Evolutionary conservation across 2,329 filamentous ascomycete genomes (phyloP).

Genomic region (Mycosphaerelloides madeirae): DNA sequence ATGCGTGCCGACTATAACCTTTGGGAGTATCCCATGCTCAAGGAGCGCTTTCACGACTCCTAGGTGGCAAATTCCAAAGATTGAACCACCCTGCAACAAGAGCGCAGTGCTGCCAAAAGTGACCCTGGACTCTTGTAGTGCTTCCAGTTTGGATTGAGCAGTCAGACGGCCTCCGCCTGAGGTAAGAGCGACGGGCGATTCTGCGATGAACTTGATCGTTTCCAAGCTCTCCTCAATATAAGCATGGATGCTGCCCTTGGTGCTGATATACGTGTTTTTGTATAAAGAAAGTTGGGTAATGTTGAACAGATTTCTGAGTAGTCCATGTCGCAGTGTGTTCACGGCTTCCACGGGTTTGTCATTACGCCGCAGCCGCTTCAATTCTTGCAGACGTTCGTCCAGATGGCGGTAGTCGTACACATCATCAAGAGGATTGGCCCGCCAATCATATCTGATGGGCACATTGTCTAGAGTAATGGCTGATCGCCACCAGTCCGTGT

Average conservation of each 20-base stretch:
- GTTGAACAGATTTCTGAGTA: slow-evolving; percentile 79
- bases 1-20: slow-evolving; percentile 86
- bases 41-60: slow-evolving; percentile 79
- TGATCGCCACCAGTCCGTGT: slow-evolving; percentile 15
- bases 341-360: slow-evolving; percentile 55
- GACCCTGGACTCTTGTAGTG: slow-evolving; percentile 83
- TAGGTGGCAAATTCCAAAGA: slow-evolving; percentile 88
- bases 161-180: slow-evolving; percentile 43
- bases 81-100: slow-evolving; percentile 77
- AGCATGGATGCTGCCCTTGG: slow-evolving; percentile 85
- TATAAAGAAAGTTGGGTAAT: slow-evolving; percentile 79
- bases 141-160: slow-evolving; percentile 75
- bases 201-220: slow-evolving; percentile 71
- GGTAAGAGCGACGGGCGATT: slow-evolving; percentile 51
- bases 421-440: slow-evolving; percentile 18
- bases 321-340: slow-evolving; percentile 72
- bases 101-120: slow-evolving; percentile 80
- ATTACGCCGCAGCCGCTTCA: slow-evolving; percentile 11
- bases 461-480: slow-evolving; percentile 16
- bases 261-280: slow-evolving; percentile 82
- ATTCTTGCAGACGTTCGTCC: slow-evolving; percentile 14
- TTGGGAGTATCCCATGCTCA: slow-evolving; percentile 69
- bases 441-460: slow-evolving; percentile 16
- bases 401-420: slow-evolving; percentile 19
- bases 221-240: slow-evolving; percentile 81